Percentiles rank a stretch among this genome's conserved stretches.
phyloP scores from a whole-genome alignment of 352 stramenopile genomes.

The Globisporangium carolinianum region DNA sequence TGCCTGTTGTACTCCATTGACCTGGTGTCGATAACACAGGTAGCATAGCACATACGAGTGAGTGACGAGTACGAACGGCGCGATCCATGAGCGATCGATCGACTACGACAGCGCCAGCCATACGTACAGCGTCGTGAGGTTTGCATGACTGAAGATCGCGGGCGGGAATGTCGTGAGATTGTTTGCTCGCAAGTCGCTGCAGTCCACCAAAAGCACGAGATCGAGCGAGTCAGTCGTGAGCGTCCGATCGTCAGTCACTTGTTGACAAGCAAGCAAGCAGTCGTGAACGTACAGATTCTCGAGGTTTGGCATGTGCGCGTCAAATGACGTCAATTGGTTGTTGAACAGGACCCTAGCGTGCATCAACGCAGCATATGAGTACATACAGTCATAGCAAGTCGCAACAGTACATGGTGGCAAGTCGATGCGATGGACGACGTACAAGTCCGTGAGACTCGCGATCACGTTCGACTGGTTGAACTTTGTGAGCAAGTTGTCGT shows the following conservation, averaged over 20 bases:
- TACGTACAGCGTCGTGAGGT: background rate
- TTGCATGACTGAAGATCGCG: background rate
- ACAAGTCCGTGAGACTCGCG: background rate
- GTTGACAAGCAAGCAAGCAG: background rate
- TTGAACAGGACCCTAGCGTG: background rate
- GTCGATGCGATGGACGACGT: background rate
- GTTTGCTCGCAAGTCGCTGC: too few species aligned
- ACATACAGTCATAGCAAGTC: background rate
- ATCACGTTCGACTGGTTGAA: background rate
- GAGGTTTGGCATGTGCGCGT: too few species aligned
- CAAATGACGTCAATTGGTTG: background rate
- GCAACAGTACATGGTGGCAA: too few species aligned
- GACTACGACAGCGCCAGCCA: background rate
- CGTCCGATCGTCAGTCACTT: too few species aligned
- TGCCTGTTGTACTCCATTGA: background rate
- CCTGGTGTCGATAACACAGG: background rate
- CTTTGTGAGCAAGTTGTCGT: constrained; percentile 1
- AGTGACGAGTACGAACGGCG: background rate
- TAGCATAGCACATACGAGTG: too few species aligned
- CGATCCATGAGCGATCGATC: background rate
- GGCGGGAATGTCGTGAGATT: background rate
- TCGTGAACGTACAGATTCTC: background rate
- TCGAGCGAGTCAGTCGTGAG: too few species aligned
- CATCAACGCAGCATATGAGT: too few species aligned
- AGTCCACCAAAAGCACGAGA: background rate